A percentile compares a stretch with the other conserved stretches of the same genome.
phyloP scores from a whole-genome alignment of 2,329 filamentous ascomycete species.

The Ophioceras dolichostomum region DNA sequence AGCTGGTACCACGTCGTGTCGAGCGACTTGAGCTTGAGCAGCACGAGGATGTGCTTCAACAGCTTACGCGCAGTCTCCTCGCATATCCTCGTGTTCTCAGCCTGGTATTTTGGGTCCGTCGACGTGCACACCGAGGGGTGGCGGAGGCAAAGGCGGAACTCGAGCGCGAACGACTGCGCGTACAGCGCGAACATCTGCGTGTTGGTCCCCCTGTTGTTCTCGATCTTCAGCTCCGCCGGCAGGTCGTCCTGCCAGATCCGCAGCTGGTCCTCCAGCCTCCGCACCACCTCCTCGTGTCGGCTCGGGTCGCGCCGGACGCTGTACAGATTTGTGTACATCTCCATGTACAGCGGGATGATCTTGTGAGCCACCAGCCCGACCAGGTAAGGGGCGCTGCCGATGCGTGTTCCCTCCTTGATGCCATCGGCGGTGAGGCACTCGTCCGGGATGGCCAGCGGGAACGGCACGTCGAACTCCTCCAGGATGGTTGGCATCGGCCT shows the following conservation, averaged over 20 bases:
- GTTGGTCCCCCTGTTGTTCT: slow-evolving; percentile 19
- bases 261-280: slow-evolving; percentile 52
- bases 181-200: slow-evolving; percentile 40
- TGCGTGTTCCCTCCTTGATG: slow-evolving; percentile 36
- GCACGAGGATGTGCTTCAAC: slow-evolving; percentile 43
- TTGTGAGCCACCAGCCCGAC: slow-evolving; percentile 56
- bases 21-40: slow-evolving; percentile 53
- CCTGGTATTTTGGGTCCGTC: slow-evolving; percentile 39
- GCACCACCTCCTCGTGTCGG: slow-evolving; percentile 52
- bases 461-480: slow-evolving; percentile 68
- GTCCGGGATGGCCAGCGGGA: slow-evolving; percentile 61
- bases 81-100: slow-evolving; percentile 53
- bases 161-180: slow-evolving; percentile 38
- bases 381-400: slow-evolving; percentile 52
- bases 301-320: slow-evolving; percentile 49
- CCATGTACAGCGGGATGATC: slow-evolving; percentile 53
- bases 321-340: slow-evolving; percentile 69
- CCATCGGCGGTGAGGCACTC: slow-evolving; percentile 55
- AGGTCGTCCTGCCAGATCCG: slow-evolving; percentile 50
- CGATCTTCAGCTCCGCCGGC: slow-evolving; percentile 41
- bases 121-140: slow-evolving; percentile 50
- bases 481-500: slow-evolving; percentile 62
- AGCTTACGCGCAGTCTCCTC: slow-evolving; percentile 54
- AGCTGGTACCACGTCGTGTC: slow-evolving; percentile 71
- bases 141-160: slow-evolving; percentile 46